Percentiles rank a stretch among this genome's conserved stretches.
phyloP scores from a whole-genome alignment of 2,329 filamentous ascomycete species.

The Coniochaeta sp. region DNA sequence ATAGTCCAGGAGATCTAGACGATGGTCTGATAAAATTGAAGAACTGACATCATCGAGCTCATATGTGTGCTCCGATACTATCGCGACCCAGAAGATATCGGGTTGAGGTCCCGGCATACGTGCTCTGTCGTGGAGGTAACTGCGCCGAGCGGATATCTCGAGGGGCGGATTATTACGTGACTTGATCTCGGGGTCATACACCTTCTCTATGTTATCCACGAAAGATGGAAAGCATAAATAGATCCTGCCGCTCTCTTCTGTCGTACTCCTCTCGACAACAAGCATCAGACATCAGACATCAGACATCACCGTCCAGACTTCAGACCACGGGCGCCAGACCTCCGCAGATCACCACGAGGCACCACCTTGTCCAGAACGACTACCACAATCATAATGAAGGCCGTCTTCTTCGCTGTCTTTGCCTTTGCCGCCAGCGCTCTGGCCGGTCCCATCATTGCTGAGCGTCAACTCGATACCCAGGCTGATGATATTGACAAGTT shows the following conservation, averaged over 20 bases:
- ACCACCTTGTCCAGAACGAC: background rate
- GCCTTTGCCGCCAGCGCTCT: slow-evolving; percentile 5
- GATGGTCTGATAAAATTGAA: background rate
- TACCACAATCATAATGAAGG: slow-evolving; percentile 4
- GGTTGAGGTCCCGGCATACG: background rate
- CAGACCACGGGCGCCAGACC: background rate
- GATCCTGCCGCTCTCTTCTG: background rate
- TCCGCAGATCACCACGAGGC: background rate
- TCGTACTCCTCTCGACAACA: background rate
- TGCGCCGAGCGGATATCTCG: background rate
- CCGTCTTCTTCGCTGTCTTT: slow-evolving; percentile 4
- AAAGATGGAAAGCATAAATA: background rate
- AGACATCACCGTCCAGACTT: background rate
- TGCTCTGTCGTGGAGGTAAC: background rate
- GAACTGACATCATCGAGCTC: slow-evolving; percentile 1
- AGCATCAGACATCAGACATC: background rate
- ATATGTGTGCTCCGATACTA: background rate
- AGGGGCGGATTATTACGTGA: too few species aligned
- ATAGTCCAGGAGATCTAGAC: background rate
- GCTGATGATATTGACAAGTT: slow-evolving; percentile 14
- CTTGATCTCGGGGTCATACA: background rate
- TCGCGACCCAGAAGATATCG: background rate
- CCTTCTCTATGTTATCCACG: background rate
- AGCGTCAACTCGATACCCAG: slow-evolving; percentile 15
- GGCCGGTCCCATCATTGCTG: slow-evolving; percentile 7